Base-by-base conservation (phyloP, 495 filamentous ascomycete species). In the Penicillium nucicola region DNA sequence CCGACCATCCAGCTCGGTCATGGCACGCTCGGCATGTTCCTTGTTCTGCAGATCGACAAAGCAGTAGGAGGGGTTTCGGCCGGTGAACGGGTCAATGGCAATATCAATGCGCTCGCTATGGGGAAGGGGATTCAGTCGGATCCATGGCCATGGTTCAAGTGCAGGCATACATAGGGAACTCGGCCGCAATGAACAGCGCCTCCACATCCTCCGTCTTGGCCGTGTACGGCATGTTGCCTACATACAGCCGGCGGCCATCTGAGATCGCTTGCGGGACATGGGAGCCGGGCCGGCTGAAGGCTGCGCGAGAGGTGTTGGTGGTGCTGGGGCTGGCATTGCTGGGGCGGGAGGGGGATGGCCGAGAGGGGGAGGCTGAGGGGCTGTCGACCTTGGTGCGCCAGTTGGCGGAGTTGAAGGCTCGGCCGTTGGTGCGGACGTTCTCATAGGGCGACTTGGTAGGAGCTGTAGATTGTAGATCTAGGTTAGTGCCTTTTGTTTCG, bases 21-120 rank as follows among this genome's bases (percentile, higher is more conserved):
- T 84, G 18, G 82, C 82, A 1, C 58, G 63, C n/a, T 79, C 74
- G 1, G 84, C 83, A 15, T 76, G 56, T n/a, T 81, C 78, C 48
- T 73, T 72, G 25, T 70, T 76, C 15, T 67, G 50, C 43, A 87
- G 75, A 55, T 88, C 84, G 42, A 87, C 78, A 45, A 87, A 88
- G 67, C 84, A 88, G 67, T 87, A 88, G 5, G 83, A 85, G 3
- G 84, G 84, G 61, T 88, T 88, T 12, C 83, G 67, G 37, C 81
- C 81, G 18, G 81, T 84, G 58, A 85, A 81, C 14, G 83, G 81
- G 60, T 88, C 83, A 42, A 85, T 74, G 8, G 82, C 81, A 60
- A 87, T 85, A 58, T 84, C 81, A 50, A 88, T 82, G 32, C 77
- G 77, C 60, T 79, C 74, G 57, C 80, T 75, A 62, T 67, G 57